These are phyloP conservation scores for Hypoxylon rubiginosum DNA, from an alignment of 2,329 filamentous ascomycete species.

Conservation along the genomic window DNA sequence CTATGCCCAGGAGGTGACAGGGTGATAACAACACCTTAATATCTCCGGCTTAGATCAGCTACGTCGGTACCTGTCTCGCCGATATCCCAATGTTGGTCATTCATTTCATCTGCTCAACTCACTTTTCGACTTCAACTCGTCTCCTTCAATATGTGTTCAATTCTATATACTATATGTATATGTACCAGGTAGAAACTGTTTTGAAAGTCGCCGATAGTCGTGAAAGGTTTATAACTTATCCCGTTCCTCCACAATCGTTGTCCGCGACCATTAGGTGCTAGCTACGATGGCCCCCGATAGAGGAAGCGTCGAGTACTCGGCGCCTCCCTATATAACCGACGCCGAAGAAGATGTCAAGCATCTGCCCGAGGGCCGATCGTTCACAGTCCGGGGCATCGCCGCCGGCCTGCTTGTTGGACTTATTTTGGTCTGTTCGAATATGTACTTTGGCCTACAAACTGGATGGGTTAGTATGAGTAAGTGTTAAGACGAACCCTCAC, in stretches of 20 bases:
- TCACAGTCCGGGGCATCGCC: constrained; percentile 84
- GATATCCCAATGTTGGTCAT: constrained; percentile 15
- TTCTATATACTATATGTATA: not conserved
- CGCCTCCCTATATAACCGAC: constrained; percentile 28
- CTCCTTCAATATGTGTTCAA: constrained; percentile 18
- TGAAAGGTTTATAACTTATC: constrained; percentile 12
- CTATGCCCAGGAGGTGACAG: no score
- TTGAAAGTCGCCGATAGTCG: not conserved
- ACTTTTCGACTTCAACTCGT: constrained; percentile 9
- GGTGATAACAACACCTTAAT: constrained; percentile 27
- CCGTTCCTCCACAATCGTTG: constrained; percentile 5
- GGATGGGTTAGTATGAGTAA: constrained; percentile 75
- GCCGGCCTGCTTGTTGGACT: constrained; percentile 84
- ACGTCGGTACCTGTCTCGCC: constrained; percentile 20
- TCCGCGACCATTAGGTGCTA: not conserved
- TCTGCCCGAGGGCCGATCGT: constrained; percentile 71
- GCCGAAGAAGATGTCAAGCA: constrained; percentile 40
- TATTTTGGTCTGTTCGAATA: constrained; percentile 67
- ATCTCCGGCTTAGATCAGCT: constrained; percentile 41
- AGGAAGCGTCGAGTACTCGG: constrained; percentile 33
- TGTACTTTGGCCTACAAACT: constrained; percentile 98
- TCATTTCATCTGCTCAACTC: constrained; percentile 25
- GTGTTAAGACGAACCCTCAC: not conserved
- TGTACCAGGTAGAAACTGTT: not conserved
- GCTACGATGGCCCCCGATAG: constrained; percentile 49